Conservation (phyloP, 768 basidiomycete genomes). For the Hericium erinaceus region DNA sequence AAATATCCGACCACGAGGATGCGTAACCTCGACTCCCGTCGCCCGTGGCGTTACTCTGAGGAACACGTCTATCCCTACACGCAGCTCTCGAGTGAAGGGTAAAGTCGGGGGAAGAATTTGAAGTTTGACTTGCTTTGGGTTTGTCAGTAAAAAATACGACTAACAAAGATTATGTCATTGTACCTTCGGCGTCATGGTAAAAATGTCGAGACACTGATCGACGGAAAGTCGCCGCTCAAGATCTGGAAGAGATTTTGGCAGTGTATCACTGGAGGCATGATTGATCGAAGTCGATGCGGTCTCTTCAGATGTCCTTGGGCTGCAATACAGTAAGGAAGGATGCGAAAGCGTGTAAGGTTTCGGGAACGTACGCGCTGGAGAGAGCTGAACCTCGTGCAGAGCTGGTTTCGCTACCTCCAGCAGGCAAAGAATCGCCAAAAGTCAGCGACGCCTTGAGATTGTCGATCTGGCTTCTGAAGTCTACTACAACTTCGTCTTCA, state of each 20-base stretch:
- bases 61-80: slow-evolving; percentile 59
- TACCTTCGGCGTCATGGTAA: slow-evolving; percentile 92
- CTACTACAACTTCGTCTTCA: slow-evolving; percentile 51
- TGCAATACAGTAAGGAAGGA: slow-evolving; percentile 15
- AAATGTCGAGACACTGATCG: slow-evolving; percentile 80
- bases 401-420: slow-evolving; percentile 36
- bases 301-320: slow-evolving; percentile 53
- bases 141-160: slow-evolving; percentile 1
- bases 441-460: slow-evolving; percentile 7
- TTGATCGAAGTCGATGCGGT: slow-evolving; percentile 46
- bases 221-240: slow-evolving; percentile 76
- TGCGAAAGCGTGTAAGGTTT: background rate
- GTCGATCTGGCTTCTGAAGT: slow-evolving; percentile 27
- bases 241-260: slow-evolving; percentile 56
- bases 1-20: slow-evolving; percentile 72
- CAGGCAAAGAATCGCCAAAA: slow-evolving; percentile 18
- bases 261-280: slow-evolving; percentile 39
- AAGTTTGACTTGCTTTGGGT: slow-evolving; percentile 69
- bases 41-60: slow-evolving; percentile 72
- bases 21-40: slow-evolving; percentile 67
- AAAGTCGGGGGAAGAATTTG: slow-evolving; percentile 81
- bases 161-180: slow-evolving; percentile 3
- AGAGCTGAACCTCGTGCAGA: slow-evolving; percentile 42
- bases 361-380: slow-evolving; percentile 44
- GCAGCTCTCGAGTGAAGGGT: slow-evolving; percentile 69